Evolutionary conservation across 75 land plant species (phyloP).

Genomic region (Picea glauca): DNA sequence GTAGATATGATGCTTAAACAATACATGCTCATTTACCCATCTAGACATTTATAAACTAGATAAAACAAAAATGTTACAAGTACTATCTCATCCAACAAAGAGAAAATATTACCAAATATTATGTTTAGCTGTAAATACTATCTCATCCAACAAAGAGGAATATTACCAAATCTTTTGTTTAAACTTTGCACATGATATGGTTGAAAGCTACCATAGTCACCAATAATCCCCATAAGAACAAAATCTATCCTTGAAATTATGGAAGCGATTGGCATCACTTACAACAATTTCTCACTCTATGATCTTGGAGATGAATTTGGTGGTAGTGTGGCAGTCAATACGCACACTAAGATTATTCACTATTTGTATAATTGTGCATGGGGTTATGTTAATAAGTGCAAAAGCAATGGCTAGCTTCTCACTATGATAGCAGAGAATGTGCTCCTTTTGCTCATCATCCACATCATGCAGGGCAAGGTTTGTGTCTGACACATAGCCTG

Average conservation of each 20-base stretch:
- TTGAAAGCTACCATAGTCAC: neutral
- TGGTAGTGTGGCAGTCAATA: neutral
- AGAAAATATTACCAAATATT: too few relatives aligned
- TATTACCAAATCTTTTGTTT: too few relatives aligned
- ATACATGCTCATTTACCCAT: too few relatives aligned
- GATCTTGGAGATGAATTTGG: constrained; percentile 12
- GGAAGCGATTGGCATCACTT: constrained; percentile 6
- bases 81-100: too few relatives aligned
- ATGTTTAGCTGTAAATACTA: too few relatives aligned
- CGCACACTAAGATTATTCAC: neutral
- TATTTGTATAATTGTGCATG: neutral
- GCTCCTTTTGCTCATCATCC: neutral
- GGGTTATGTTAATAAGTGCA: neutral
- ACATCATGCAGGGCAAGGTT: neutral
- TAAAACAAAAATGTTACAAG: too few relatives aligned
- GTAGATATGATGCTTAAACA: too few relatives aligned
- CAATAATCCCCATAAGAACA: constrained; percentile 1
- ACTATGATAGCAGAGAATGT: neutral
- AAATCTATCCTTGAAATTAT: neutral
- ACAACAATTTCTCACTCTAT: neutral
- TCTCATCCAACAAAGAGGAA: too few relatives aligned
- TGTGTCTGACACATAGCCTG: neutral
- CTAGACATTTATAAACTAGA: too few relatives aligned
- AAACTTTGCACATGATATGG: too few relatives aligned
- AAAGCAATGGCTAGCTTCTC: neutral